Base-by-base conservation (phyloP, 345 rosid species). In the Carallia brachiata region DNA sequence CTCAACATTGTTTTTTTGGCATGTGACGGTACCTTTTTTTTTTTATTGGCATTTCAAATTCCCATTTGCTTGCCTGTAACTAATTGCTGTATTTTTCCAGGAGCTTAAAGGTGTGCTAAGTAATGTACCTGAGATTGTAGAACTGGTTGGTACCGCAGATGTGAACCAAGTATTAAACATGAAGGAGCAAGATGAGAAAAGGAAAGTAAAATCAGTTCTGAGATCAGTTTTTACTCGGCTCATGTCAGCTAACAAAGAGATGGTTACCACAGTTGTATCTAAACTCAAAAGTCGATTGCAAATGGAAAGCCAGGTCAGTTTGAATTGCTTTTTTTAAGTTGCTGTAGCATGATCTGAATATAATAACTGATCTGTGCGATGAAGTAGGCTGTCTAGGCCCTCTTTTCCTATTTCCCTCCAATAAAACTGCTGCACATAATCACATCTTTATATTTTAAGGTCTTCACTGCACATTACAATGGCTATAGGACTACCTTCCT, bases 71-170 rank as follows among this genome's bases (percentile, higher is more conserved):
- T 34, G 64, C 15, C 31, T 52, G 40, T 32, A 19, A n/a, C n/a
- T 16, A 70, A 27, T 77, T 30, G 16, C 36, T 55, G 19, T 58
- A 5, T 65, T 17, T 68, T 30, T 66, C 56, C 87, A 96, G 99
- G 99, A 96, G 83, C 97, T 96, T 69, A 90, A 87, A 82, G 74
- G 71, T 61, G 89, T 92, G 63, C 84, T 96, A 82, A 81, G 79
- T 48, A 84, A 77, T 74, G 78, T 90, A 71, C 97, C 97, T 2
- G 99, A 96, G 87, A 83, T 96, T 3, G 86, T 85, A 50, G 90
- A 96, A 73, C 74, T 96, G 76, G 84, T 96, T 74, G 96, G 94
- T 28, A 75, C 62, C 59, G 81, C 71, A 74, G 92, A 84, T 61
- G 84, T 84, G 55, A 81, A 80, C 73, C 80, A 80, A 81, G 74